Base-by-base conservation (phyloP, 768 basidiomycete species). In the Candolleomyces eurysporus region DNA sequence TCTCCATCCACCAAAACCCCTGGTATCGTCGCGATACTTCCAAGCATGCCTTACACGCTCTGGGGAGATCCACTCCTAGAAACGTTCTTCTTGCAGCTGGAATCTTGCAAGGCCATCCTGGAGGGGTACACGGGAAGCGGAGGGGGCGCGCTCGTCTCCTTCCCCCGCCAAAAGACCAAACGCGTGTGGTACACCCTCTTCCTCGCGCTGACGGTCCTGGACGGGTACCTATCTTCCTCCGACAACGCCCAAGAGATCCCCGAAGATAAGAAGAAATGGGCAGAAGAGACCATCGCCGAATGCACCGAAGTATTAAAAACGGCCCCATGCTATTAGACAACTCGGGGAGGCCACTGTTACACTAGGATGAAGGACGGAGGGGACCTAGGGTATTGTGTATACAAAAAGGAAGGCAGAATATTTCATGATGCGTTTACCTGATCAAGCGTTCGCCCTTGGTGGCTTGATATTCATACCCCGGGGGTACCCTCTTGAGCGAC, bases 11-110 rank as follows among this genome's bases (percentile, higher is more conserved):
- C 69, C 30, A 66, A 65, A 49, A 66, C 72, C 17, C 65, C 72
- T 14, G 66, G 68, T 8, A 74, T 84, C 63, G 73, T 71, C 39
- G 76, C 79, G n/a, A 78, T 87, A 61, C 76, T 84, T 56, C 75
- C 86, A 40, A 75, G 76, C 65, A 54, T 85, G 63, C 67, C 79
- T 1, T 84, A 82, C 64, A 85, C 88, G 13, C 64, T 91, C 22
- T 92, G 88, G 85, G 90, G 89, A 31, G 91, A 92, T 69, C 91
- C 91, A 11, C 72, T 92, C 43, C 77, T 91, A 42, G 91, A 92
- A 70, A 76, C 80, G 5, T 79, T 86, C 65, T 88, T 91, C 76
- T 66, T 84, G 51, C 75, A 78, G n/a, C 66, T 71, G 0, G 48
- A 58, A 54, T 49, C 62, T 7, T 54, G 43, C 7, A 64, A 64